A percentile compares a stretch with the other conserved stretches of the same genome.
Conservation (phyloP, 768 basidiomycete species). For the Lentinula aciculospora region DNA sequence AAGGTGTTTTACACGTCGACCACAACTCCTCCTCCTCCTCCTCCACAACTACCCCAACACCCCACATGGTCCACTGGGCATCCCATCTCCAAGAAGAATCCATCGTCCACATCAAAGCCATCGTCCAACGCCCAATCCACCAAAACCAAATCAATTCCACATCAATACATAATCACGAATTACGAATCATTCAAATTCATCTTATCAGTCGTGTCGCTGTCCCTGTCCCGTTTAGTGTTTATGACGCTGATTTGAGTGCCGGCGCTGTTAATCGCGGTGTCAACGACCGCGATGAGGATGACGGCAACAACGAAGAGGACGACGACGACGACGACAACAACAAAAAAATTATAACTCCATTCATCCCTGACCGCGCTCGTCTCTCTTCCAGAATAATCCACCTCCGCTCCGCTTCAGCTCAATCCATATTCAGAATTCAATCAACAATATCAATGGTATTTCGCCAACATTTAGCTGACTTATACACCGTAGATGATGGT, state of each 20-base stretch:
- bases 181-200: constrained; percentile 36
- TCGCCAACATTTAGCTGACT: constrained; percentile 36
- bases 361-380: constrained; percentile 30
- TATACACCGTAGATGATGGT: constrained; percentile 10
- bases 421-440: neutral
- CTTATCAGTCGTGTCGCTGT: constrained; percentile 31
- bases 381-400: constrained; percentile 46
- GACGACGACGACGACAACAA: constrained; percentile 6
- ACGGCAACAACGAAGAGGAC: constrained; percentile 8
- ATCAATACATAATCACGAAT: neutral
- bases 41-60: neutral
- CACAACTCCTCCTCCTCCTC: neutral
- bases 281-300: neutral
- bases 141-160: neutral
- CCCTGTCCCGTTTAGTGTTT: constrained; percentile 11
- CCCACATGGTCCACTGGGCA: constrained; percentile 4
- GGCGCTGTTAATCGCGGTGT: constrained; percentile 26
- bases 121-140: neutral
- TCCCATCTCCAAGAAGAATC: neutral
- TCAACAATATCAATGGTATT: constrained; percentile 16
- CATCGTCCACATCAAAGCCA: neutral
- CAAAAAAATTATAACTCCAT: neutral
- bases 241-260: constrained; percentile 38
- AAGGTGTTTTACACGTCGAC: constrained; percentile 14
- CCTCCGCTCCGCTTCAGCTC: constrained; percentile 21